Evolutionary conservation across 169 alveolate genomes (phyloP).

Genomic region (Cryptosporidium ubiquitum): DNA sequence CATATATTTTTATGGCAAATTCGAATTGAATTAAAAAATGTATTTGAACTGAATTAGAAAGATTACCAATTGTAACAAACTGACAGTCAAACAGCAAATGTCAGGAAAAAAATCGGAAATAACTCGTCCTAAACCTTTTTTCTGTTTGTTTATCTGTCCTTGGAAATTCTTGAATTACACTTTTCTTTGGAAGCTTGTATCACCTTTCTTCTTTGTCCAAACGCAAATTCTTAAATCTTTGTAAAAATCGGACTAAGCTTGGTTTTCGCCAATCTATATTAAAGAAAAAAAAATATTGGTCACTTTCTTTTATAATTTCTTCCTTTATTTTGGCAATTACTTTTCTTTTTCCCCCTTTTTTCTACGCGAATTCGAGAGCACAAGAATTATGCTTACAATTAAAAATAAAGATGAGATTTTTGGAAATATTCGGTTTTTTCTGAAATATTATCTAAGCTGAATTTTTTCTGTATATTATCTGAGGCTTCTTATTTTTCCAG

Average conservation of each 20-base stretch:
- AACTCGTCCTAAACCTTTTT: not conserved
- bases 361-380: conserved; percentile 14
- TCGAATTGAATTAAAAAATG: conserved; percentile 8
- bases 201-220: not conserved
- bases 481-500: not conserved
- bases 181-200: not conserved
- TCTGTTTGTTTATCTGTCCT: not conserved
- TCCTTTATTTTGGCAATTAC: not conserved
- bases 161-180: not conserved
- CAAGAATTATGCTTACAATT: not conserved
- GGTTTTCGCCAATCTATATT: not conserved
- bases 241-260: not conserved
- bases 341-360: not conserved
- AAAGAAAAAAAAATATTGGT: not conserved
- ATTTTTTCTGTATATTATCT: not conserved
- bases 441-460: not conserved
- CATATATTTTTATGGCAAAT: not conserved
- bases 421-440: not conserved
- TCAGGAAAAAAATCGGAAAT: not conserved
- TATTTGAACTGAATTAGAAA: not conserved
- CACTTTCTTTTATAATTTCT: not conserved
- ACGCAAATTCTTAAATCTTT: conserved; percentile 8
- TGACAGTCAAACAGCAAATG: not conserved
- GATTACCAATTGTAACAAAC: not conserved
- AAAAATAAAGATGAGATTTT: too few relatives aligned